Evolutionary conservation across 225 moss, liverwort and hornwort genomes (phyloP), one percentile per base, ranked within the genome.

Genomic region (Marchantia polymorpha): DNA sequence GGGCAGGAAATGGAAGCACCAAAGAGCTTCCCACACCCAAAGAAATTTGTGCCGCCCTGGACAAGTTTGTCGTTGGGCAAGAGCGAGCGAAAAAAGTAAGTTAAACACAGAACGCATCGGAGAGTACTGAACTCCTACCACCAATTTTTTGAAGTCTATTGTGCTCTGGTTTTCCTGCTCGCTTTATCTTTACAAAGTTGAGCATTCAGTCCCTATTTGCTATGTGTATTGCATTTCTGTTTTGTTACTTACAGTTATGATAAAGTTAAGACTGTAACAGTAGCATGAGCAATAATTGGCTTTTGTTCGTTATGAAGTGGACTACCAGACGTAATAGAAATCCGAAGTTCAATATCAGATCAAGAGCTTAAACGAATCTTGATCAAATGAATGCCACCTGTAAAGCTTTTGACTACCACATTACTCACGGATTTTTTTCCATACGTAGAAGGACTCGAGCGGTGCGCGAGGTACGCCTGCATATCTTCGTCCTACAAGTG

Each of bases 61-160:
- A 97, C 87, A 94, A 94, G 90, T 97, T 94, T 82, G 93, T 97
- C 52, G 92, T 97, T 68, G 97, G 97, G 13, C 97, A 97, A 83
- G 94, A 93, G 56, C 94, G 92, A 80, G 94, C 97, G 54, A 97
- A 97, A 82, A 97, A 93, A 88, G 97, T 86, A 81, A 77, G 87
- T 85, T 71, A n/a, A 48, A 23, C 49, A 39, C 39, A 39, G 39
- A 39, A 39, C 39, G 39, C 39, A 39, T 39, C 2, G 39, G 39
- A 39, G 39, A 39, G 39, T 39, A 5, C 5, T 39, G 39, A 39
- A 39, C 39, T 39, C 3, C 39, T 39, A 39, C 5, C 3, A 39
- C 39, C 39, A 39, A 39, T 39, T 5, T 39, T 39, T 39, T 39
- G 2, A 39, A 39, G 39, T 39, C 2, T 39, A 2, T 39, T 39